A percentile compares a stretch with the other conserved stretches of the same genome.
These are phyloP conservation scores for Parafenestella ontariensis DNA, from an alignment of 2,329 filamentous ascomycete species.

Conservation along the genomic window DNA sequence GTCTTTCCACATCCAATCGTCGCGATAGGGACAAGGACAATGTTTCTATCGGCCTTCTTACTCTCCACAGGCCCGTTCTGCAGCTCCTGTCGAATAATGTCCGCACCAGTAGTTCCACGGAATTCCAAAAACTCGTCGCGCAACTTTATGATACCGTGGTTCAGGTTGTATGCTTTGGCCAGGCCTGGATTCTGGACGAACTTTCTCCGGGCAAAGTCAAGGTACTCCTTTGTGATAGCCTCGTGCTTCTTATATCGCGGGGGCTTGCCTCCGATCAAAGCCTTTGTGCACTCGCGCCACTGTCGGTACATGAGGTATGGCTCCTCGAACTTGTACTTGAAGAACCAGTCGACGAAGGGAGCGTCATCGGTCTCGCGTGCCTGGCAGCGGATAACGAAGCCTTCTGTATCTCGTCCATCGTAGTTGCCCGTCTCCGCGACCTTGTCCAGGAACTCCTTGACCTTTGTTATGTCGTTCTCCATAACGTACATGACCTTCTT, in stretches of 20 bases:
- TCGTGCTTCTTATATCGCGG: constrained; percentile 86
- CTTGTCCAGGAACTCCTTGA: constrained; percentile 81
- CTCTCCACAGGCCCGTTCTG: constrained; percentile 60
- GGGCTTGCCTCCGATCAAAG: constrained; percentile 76
- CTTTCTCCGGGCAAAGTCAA: constrained; percentile 78
- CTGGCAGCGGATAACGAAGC: constrained; percentile 93
- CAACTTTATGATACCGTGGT: constrained; percentile 93
- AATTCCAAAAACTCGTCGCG: constrained; percentile 85
- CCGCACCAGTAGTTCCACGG: constrained; percentile 84
- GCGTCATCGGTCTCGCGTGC: constrained; percentile 60
- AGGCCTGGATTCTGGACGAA: constrained; percentile 73
- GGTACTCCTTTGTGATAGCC: constrained; percentile 89
- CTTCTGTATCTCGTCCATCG: constrained; percentile 90
- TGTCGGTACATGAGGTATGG: constrained; percentile 98
- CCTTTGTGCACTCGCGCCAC: constrained; percentile 96
- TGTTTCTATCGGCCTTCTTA: constrained; percentile 67
- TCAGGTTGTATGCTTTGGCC: constrained; percentile 76
- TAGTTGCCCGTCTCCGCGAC: constrained; percentile 89
- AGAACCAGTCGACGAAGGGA: constrained; percentile 93
- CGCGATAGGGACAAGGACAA: constrained; percentile 88
- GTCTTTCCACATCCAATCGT: constrained; percentile 98
- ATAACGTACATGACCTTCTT: constrained; percentile 82
- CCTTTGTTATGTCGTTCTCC: constrained; percentile 75
- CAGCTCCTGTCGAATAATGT: constrained; percentile 81
- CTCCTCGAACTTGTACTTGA: constrained; percentile 99